Conservation (phyloP, 768 basidiomycete genomes). For the Hebeloma cylindrosporum region DNA sequence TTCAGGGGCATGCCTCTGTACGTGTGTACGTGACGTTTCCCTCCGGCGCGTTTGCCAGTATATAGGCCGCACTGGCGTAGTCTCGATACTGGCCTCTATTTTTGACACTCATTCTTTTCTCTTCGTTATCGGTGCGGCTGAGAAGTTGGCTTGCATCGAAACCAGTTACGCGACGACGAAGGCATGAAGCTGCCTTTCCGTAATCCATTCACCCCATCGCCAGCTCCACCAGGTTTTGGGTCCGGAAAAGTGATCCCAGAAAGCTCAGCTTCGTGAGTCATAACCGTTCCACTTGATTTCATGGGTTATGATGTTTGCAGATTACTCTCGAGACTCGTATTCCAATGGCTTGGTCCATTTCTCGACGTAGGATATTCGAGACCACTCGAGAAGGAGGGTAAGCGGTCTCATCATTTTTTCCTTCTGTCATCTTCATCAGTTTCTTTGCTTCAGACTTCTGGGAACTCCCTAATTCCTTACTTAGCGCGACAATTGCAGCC, state of each 20-base stretch:
- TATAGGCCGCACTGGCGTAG: no score
- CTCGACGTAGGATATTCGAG: slow-evolving; percentile 60
- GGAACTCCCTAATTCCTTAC: slow-evolving; percentile 41
- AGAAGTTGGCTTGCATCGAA: no score
- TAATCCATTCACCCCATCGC: slow-evolving; percentile 42
- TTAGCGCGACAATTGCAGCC: slow-evolving; percentile 40
- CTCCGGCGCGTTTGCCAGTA: no score
- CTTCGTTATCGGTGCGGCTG: no score
- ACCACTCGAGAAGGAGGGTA: slow-evolving; percentile 57
- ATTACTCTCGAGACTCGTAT: slow-evolving; percentile 44
- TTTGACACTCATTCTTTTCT: no score
- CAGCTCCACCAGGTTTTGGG: slow-evolving; percentile 53
- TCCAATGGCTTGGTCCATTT: slow-evolving; percentile 55
- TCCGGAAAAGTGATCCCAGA: slow-evolving; percentile 46
- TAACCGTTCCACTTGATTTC: slow-evolving; percentile 16
- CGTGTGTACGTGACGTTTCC: no score
- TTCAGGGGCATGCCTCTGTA: no score
- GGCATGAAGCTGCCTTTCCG: slow-evolving; percentile 17
- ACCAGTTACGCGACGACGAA: not conserved
- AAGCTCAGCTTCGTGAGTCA: slow-evolving; percentile 34
- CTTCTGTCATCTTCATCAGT: slow-evolving; percentile 8
- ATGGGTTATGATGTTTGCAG: slow-evolving; percentile 25
- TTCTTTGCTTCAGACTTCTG: slow-evolving; percentile 49
- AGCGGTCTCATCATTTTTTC: no score
- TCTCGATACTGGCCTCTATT: no score